These are phyloP conservation scores for Wallacemonas collosoma DNA, from an alignment of 208 protist species.

Conservation along the genomic window DNA sequence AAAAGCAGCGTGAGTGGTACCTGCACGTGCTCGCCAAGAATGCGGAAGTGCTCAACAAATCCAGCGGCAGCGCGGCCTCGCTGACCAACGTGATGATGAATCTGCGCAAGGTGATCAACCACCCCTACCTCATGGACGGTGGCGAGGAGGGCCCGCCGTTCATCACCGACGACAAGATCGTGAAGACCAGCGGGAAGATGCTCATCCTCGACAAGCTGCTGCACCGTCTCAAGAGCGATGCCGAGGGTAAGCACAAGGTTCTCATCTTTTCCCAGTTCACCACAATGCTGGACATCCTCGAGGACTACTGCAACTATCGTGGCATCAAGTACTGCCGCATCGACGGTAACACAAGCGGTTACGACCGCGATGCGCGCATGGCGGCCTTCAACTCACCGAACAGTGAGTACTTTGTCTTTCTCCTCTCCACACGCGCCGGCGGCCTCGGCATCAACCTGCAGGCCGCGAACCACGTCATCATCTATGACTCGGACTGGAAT, in stretches of 20 bases:
- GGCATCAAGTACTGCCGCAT: conserved; percentile 88
- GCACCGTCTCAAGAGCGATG: conserved; percentile 64
- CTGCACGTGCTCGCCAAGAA: conserved; percentile 95
- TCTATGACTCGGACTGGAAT: conserved; percentile 99
- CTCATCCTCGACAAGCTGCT: conserved; percentile 95
- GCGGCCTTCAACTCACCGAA: conserved; percentile 93
- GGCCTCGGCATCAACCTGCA: conserved; percentile 99
- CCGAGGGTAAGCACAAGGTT: conserved; percentile 90
- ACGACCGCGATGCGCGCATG: conserved; percentile 93
- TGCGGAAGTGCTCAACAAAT: conserved; percentile 93
- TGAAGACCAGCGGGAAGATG: conserved; percentile 95
- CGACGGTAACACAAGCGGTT: conserved; percentile 90
- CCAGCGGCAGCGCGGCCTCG: conserved; percentile 45
- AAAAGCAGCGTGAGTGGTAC: conserved; percentile 96
- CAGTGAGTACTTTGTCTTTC: conserved; percentile 95
- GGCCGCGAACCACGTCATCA: conserved; percentile 98
- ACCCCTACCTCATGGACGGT: conserved; percentile 96
- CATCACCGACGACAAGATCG: conserved; percentile 89
- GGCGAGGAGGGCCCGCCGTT: conserved; percentile 92
- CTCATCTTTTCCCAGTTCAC: conserved; percentile 99
- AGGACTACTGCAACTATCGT: conserved; percentile 90
- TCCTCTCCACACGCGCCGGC: conserved; percentile 98
- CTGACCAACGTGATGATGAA: conserved; percentile 91
- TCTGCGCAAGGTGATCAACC: conserved; percentile 94
- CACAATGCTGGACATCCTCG: conserved; percentile 90